phyloP scores from a whole-genome alignment of 2,329 filamentous ascomycete genomes.

The Exophiala sp. region DNA sequence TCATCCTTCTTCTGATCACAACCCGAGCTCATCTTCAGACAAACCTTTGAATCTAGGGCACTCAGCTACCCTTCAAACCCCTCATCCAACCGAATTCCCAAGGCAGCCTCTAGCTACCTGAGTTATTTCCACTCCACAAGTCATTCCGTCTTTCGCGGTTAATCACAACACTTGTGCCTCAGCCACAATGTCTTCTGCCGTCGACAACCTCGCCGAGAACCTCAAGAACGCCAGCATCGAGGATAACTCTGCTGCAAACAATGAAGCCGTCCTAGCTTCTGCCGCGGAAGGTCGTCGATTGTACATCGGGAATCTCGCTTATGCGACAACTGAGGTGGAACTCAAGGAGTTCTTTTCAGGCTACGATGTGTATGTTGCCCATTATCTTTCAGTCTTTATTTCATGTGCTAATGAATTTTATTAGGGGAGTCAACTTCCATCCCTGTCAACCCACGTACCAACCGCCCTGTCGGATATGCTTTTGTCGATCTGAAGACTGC shows the following conservation, averaged over 20 bases:
- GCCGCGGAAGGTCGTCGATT: conserved; percentile 96
- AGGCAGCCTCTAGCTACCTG: conserved; percentile 53
- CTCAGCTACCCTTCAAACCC: conserved; percentile 74
- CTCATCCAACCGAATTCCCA: conserved; percentile 50
- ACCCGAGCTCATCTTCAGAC: conserved; percentile 24
- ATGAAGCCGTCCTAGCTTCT: conserved; percentile 90
- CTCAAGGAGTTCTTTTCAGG: conserved; percentile 99
- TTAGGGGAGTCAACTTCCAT: conserved; percentile 94
- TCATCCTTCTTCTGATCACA: conserved; percentile 28
- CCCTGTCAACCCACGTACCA: conserved; percentile 98
- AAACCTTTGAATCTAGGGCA: conserved; percentile 64
- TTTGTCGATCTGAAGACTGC: conserved; percentile 97
- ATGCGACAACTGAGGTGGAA: conserved; percentile 99
- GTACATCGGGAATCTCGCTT: conserved; percentile 99
- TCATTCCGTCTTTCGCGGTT: conserved; percentile 31
- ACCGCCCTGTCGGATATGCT: conserved; percentile 95
- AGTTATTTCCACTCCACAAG: conserved; percentile 51
- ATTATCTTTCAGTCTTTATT: conserved; percentile 22
- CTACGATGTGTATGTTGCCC: conserved; percentile 86
- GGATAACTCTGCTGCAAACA: conserved; percentile 60
- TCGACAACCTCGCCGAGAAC: conserved; percentile 64
- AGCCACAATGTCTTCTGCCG: conserved; percentile 70
- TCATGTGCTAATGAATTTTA: conserved; percentile 2
- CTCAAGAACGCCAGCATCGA: conserved; percentile 61
- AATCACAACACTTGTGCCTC: conserved; percentile 39